Evolutionary conservation across 78 protist genomes (phyloP), one percentile per base, ranked within the genome.

Genomic region (Tieghemostelium lacteum): DNA sequence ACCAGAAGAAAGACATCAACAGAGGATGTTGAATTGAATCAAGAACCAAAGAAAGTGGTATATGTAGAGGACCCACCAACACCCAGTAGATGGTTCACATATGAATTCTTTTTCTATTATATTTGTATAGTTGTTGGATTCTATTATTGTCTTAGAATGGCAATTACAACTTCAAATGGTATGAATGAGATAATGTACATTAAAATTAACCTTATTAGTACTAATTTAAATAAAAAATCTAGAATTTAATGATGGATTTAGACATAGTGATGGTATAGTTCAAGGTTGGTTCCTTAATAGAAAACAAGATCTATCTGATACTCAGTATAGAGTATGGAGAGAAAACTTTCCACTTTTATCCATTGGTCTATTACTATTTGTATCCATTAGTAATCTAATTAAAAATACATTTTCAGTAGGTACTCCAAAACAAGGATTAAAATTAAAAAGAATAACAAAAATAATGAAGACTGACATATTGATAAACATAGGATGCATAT

Each of bases 261-360:
- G 62, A 60, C 37, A 50, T 61, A 74, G 58, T 50, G 55, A 58
- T 61, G 93, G 93, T 33, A 72, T 87, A 39, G 86, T 69, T 33
- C 75, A 66, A 34, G 93, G 93, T 24, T 87, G 93, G 93, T 87
- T 87, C 36, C 36, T 72, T 20, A 73, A 55, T 63, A 37, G 93
- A 31, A 87, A 74, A 40, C 93, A 87, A 76, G 93, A 87, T 63
- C 50, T 76, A 5, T 87, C 93, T 19, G 93, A 87, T 49, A 65
- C 77, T 4, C 93, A 87, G 54, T 87, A 76, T 60, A 73, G 73
- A 55, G 61, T 76, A 29, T 87, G 65, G 52, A 55, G 93, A 55
- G 55, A 42, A 62, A 74, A 87, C 39, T 87, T 87, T 49, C 93
- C 93, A 49, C 49, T 87, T n/a, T 40, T 87, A 12, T 74, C 86